A percentile compares a stretch with the other conserved stretches of the same genome.
These are phyloP conservation scores for Boletus rufocinnamomeus DNA, from an alignment of 768 basidiomycete genomes.

Conservation along the genomic window DNA sequence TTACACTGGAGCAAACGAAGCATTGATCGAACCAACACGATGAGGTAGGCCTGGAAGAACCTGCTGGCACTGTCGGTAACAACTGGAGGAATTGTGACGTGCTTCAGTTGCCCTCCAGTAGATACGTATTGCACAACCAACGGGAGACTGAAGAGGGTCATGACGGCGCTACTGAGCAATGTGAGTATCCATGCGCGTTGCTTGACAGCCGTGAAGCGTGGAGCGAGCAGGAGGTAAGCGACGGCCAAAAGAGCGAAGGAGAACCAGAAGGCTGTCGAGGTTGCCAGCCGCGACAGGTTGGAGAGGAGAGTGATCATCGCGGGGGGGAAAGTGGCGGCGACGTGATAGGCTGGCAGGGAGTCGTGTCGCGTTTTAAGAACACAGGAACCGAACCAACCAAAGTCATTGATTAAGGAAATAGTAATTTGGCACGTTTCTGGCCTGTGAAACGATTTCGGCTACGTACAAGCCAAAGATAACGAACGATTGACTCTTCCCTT, in stretches of 20 bases:
- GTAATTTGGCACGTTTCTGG: constrained; percentile 27
- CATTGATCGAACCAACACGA: constrained; percentile 29
- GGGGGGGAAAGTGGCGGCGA: constrained; percentile 19
- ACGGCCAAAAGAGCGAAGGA: constrained; percentile 19
- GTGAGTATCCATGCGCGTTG: constrained; percentile 53
- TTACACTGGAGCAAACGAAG: constrained; percentile 12
- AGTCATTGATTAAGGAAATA: constrained; percentile 12
- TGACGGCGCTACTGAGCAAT: constrained; percentile 39
- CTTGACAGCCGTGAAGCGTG: constrained; percentile 37
- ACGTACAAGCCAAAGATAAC: constrained; percentile 16
- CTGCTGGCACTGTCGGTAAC: constrained; percentile 31
- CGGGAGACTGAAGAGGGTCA: constrained; percentile 46
- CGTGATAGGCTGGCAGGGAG: constrained; percentile 19
- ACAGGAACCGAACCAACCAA: constrained; percentile 23
- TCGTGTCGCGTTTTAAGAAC: constrained; percentile 26
- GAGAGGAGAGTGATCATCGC: constrained; percentile 26
- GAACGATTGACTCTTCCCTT: constrained; percentile 17
- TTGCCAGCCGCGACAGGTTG: constrained; percentile 21
- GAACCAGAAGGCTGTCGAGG: constrained; percentile 27
- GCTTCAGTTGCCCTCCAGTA: constrained; percentile 30
- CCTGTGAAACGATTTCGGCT: constrained; percentile 27
- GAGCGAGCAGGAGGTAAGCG: constrained; percentile 35
- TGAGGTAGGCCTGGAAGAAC: constrained; percentile 52
- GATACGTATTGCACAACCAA: constrained; percentile 35
- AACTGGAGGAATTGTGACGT: constrained; percentile 22